A percentile compares a stretch with the other conserved stretches of the same genome.
Evolutionary conservation across 2,329 filamentous ascomycete species (phyloP).

Genomic region (Myriosclerotinia duriaeana): DNA sequence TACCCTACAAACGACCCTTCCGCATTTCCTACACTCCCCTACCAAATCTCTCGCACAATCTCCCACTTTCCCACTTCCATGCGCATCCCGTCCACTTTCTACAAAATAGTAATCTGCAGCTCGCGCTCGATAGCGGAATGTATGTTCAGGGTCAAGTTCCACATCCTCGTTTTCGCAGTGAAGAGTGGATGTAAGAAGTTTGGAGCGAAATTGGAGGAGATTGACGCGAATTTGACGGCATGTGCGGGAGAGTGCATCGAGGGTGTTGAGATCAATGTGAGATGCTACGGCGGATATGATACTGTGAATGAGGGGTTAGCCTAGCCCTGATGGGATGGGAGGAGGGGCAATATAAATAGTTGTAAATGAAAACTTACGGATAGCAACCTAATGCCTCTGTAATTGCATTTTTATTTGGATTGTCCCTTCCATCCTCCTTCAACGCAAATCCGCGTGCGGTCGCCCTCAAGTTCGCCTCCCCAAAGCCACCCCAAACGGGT

Average conservation of each 20-base stretch:
- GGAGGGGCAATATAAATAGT: conserved; percentile 32
- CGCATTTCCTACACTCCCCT: conserved; percentile 75
- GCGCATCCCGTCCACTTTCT: conserved; percentile 49
- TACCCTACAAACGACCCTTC: conserved; percentile 78
- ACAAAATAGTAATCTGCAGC: conserved; percentile 61
- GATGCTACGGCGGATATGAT: conserved; percentile 74
- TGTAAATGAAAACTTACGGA: conserved; percentile 56
- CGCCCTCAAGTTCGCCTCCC: conserved; percentile 8
- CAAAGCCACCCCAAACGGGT: conserved; percentile 22
- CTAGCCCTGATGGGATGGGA: conserved; percentile 5
- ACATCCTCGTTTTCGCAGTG: conserved; percentile 73
- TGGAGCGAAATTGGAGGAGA: conserved; percentile 73
- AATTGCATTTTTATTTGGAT: conserved; percentile 58
- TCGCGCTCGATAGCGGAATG: conserved; percentile 57
- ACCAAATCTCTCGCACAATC: conserved; percentile 88
- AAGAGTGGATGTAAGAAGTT: conserved; percentile 72
- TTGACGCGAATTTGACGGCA: conserved; percentile 77
- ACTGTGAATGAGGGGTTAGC: conserved; percentile 48
- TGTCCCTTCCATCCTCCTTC: conserved; percentile 28
- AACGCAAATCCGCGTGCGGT: conserved; percentile 1
- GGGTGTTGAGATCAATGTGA: conserved; percentile 80
- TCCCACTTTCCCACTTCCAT: conserved; percentile 65
- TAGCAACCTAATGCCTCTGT: conserved; percentile 65
- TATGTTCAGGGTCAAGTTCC: conserved; percentile 55
- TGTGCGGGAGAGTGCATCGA: conserved; percentile 78